phyloP scores from a whole-genome alignment of 1,139 yeast genomes.

The Candida pseudoviswanathii region DNA sequence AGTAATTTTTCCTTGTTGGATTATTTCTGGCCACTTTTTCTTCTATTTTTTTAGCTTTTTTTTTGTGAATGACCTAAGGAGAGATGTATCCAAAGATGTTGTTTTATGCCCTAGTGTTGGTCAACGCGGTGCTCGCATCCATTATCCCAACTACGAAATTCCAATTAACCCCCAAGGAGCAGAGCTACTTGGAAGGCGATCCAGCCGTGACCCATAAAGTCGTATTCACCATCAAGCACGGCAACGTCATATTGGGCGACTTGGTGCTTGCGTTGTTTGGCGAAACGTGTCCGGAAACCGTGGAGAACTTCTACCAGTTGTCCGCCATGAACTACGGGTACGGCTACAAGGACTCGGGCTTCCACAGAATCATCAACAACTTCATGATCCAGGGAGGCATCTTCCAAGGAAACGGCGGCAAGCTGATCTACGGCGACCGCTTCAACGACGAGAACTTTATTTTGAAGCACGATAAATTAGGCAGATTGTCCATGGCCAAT shows the following conservation, averaged over 20 bases:
- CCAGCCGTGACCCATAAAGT: constrained; percentile 33
- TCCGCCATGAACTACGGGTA: constrained; percentile 35
- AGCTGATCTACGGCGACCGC: constrained; percentile 31
- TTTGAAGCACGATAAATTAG: constrained; percentile 36
- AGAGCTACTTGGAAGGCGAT: constrained; percentile 21
- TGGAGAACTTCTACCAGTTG: constrained; percentile 37
- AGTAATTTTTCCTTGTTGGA: too few species aligned
- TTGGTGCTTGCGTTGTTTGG: constrained; percentile 31
- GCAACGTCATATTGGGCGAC: constrained; percentile 22
- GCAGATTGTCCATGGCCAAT: constrained; percentile 48
- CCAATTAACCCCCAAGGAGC: constrained; percentile 14
- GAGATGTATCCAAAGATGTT: too few species aligned
- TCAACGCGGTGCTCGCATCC: constrained; percentile 7
- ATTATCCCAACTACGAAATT: constrained; percentile 10
- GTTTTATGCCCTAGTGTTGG: neutral
- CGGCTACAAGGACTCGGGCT: constrained; percentile 33
- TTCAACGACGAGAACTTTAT: constrained; percentile 44
- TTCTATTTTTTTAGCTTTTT: neutral
- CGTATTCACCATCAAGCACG: constrained; percentile 23
- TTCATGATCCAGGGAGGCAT: constrained; percentile 48
- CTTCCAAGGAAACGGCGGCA: constrained; percentile 35
- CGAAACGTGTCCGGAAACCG: constrained; percentile 39
- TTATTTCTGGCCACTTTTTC: neutral
- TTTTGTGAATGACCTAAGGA: neutral
- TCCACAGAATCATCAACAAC: constrained; percentile 41